phyloP scores from a whole-genome alignment of 2,329 filamentous ascomycete genomes.

The Epichloe gansuensis region DNA sequence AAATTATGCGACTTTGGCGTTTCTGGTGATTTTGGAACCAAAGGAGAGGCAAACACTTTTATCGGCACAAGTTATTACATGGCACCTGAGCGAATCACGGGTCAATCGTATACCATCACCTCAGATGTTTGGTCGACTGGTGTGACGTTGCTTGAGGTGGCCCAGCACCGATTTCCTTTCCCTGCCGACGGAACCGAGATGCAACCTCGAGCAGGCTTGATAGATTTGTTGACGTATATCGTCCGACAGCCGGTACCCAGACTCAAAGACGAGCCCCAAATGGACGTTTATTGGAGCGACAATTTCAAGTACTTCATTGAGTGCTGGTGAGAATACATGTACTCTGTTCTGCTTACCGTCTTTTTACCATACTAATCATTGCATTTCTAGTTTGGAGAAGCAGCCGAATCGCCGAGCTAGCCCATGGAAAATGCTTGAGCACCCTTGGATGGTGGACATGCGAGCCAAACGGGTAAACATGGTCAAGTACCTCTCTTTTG shows the following conservation, averaged over 20 bases:
- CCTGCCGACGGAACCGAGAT: constrained; percentile 92
- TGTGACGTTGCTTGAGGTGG: constrained; percentile 96
- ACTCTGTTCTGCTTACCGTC: not conserved
- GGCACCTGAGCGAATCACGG: constrained; percentile 95
- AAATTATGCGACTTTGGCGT: constrained; percentile 99
- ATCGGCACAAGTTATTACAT: constrained; percentile 99
- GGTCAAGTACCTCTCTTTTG: constrained; percentile 81
- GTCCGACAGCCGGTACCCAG: constrained; percentile 91
- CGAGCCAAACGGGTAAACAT: constrained; percentile 93
- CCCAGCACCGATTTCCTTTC: constrained; percentile 96
- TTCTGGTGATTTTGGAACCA: constrained; percentile 93
- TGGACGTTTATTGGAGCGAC: constrained; percentile 85
- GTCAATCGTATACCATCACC: constrained; percentile 95
- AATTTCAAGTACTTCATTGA: constrained; percentile 99
- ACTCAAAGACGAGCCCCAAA: constrained; percentile 85
- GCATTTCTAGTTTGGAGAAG: constrained; percentile 69
- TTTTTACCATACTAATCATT: constrained; percentile 12
- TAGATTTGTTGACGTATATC: constrained; percentile 94
- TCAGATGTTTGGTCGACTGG: constrained; percentile 97
- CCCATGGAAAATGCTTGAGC: constrained; percentile 97
- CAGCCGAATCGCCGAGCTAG: constrained; percentile 75
- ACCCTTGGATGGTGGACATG: constrained; percentile 99
- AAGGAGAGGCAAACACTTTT: constrained; percentile 96
- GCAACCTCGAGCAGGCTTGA: constrained; percentile 83
- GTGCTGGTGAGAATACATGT: constrained; percentile 65